These are phyloP conservation scores for Nitzschia sp. DNA, from an alignment of 108 stramenopile species.

Conservation along the genomic window DNA sequence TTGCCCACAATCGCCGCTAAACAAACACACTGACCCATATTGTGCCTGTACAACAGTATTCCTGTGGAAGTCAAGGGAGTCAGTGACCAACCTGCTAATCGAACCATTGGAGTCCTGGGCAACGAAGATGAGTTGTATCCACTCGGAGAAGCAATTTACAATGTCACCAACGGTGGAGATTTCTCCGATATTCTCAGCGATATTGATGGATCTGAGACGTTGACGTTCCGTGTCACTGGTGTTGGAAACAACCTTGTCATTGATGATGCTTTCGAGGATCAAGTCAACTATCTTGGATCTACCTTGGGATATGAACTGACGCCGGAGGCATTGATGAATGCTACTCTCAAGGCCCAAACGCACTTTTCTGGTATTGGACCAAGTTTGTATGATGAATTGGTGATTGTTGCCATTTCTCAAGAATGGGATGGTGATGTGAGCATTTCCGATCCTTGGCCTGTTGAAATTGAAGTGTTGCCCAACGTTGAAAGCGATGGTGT, in stretches of 20 bases:
- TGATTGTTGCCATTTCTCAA: neutral
- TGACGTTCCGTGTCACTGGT: slow-evolving; percentile 1
- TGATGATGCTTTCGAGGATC: neutral
- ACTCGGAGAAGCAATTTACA: neutral
- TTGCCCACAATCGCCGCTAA: neutral
- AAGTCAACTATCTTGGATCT: slow-evolving; percentile 6
- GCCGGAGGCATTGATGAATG: slow-evolving; percentile 1
- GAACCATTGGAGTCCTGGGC: slow-evolving; percentile 3
- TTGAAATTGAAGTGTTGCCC: slow-evolving; percentile 8
- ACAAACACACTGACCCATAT: too few relatives aligned
- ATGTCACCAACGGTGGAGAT: neutral
- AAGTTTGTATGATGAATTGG: slow-evolving; percentile 1
- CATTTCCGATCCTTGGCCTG: neutral
- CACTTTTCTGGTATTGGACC: slow-evolving; percentile 7
- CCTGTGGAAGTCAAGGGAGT: neutral
- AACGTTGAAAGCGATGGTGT: slow-evolving; percentile 1
- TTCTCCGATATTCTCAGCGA: slow-evolving; percentile 1
- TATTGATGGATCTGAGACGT: slow-evolving; percentile 8
- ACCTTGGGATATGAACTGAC: slow-evolving; percentile 1
- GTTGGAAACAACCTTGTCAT: slow-evolving; percentile 1
- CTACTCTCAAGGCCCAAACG: neutral
- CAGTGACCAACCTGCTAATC: neutral
- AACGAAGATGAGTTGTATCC: slow-evolving; percentile 5
- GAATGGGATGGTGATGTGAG: slow-evolving; percentile 4
- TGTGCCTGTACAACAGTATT: too few relatives aligned